These are phyloP conservation scores for Colletotrichum sp. DNA, from an alignment of 2,329 filamentous ascomycete genomes.

Conservation along the genomic window DNA sequence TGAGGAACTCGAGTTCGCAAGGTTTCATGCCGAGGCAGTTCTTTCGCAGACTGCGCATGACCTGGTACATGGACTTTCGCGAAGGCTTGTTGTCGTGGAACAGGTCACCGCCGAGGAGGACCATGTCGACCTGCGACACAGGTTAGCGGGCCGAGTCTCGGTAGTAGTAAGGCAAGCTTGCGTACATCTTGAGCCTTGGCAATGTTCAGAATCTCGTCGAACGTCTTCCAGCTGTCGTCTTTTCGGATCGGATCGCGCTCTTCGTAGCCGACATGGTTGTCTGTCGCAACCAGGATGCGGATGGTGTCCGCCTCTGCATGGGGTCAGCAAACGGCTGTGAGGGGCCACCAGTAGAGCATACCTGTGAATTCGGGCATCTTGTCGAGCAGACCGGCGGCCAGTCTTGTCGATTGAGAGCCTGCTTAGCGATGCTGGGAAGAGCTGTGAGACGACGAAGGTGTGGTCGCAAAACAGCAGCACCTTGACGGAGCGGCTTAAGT, in stretches of 20 bases:
- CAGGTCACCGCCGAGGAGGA: constrained; percentile 89
- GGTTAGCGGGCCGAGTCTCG: neutral
- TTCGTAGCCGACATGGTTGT: constrained; percentile 97
- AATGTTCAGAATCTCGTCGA: constrained; percentile 92
- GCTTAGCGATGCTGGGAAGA: neutral
- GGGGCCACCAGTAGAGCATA: neutral
- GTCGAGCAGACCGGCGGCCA: neutral
- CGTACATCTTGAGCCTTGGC: constrained; percentile 81
- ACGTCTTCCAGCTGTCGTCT: constrained; percentile 95
- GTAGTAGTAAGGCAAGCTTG: neutral
- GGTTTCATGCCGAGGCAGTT: constrained; percentile 96
- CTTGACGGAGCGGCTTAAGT: neutral
- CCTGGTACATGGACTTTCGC: constrained; percentile 93
- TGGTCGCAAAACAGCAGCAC: neutral
- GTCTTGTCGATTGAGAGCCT: neutral
- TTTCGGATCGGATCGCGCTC: constrained; percentile 94
- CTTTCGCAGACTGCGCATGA: constrained; percentile 91
- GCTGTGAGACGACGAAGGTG: neutral
- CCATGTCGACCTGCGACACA: constrained; percentile 79
- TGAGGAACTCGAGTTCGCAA: constrained; percentile 92
- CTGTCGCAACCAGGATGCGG: constrained; percentile 90
- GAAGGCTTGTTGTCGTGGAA: constrained; percentile 99
- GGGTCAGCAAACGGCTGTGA: neutral
- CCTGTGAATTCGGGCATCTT: constrained; percentile 19
- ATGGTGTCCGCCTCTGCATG: constrained; percentile 78